Evolutionary conservation across 73 alveolate species (phyloP).

Genomic region (Durusdinium trenchii): DNA sequence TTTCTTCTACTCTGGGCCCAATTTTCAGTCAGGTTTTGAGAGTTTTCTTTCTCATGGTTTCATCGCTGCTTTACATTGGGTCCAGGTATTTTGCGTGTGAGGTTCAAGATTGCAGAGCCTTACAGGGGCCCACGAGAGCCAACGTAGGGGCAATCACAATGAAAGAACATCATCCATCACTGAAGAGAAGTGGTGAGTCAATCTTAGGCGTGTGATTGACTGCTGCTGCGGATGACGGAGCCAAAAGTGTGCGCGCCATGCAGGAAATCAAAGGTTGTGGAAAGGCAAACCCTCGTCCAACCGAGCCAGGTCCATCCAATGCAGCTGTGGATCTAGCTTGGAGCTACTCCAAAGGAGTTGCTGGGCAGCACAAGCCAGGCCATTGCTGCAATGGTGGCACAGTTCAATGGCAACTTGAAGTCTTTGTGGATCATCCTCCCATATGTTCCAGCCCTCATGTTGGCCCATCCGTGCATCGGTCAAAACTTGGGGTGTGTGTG

Average conservation of each 20-base stretch:
- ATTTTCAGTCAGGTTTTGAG: too few relatives aligned
- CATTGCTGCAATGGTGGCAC: not conserved
- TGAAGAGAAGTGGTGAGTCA: not conserved
- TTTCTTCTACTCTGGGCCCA: not conserved
- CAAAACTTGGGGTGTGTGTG: not conserved
- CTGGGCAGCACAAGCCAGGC: not conserved
- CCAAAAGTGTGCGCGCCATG: not conserved
- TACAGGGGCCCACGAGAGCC: not conserved
- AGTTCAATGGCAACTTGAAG: not conserved
- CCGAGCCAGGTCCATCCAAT: constrained; percentile 34
- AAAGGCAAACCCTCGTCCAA: not conserved
- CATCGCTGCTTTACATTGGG: too few relatives aligned
- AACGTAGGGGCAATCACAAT: too few relatives aligned
- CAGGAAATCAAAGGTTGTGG: not conserved
- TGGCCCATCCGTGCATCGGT: not conserved
- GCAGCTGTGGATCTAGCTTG: constrained; percentile 64
- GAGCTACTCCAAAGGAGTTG: constrained; percentile 45
- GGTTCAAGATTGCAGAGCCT: not conserved
- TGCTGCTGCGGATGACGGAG: not conserved
- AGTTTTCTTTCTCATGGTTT: too few relatives aligned
- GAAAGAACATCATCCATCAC: too few relatives aligned
- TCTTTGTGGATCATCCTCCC: not conserved
- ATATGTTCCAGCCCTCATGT: not conserved
- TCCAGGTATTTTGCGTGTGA: too few relatives aligned
- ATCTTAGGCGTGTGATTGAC: not conserved